Base-by-base conservation (phyloP, 768 basidiomycete genomes). In the Russula compacta region DNA sequence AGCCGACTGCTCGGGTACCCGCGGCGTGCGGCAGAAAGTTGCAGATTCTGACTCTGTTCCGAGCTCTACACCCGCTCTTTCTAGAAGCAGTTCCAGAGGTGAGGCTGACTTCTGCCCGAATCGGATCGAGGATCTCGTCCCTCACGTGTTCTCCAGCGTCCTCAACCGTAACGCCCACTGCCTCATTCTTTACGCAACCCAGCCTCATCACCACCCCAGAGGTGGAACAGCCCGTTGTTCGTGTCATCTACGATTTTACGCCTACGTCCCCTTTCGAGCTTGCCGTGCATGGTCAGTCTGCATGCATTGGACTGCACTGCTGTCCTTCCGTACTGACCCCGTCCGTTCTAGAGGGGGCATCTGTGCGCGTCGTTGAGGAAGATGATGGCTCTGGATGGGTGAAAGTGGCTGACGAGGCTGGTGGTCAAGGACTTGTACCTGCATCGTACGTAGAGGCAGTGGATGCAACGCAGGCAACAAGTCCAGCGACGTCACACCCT, bases 301-400 rank as follows among this genome's bases (percentile, higher is more conserved):
- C 53, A 58, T 47, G 56, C 42, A 32, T 43, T 44, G 52, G 6
- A 50, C n/a, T 39, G 53, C 52, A 44, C 8, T 19, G 36, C n/a
- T n/a, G 53, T 29, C 46, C 40, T 43, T 38, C 59, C 39, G 38
- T 46, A 39, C 49, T 58, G 51, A 44, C 15, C n/a, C 8, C 17
- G n/a, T 24, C 8, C n/a, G 15, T 39, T 33, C 66, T 70, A 86
- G 89, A 88, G 74, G 89, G 86, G 32, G 71, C 74, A 42, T 71
- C 69, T 4, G 85, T 95, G 15, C 77, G 78, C 59, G 77, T 94
- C 42, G 69, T 89, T 19, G 90, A 93, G 69, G 81, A 84, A 62
- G 89, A 93, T 62, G 91, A 92, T 66, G 89, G 89, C 11, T 89
- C 88, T 15, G 90, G 90, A 2, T 92, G 90, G 91, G 81, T 87